These are phyloP conservation scores for Scenedesmus sp. DNA, from an alignment of 163 green algal species.

Conservation along the genomic window DNA sequence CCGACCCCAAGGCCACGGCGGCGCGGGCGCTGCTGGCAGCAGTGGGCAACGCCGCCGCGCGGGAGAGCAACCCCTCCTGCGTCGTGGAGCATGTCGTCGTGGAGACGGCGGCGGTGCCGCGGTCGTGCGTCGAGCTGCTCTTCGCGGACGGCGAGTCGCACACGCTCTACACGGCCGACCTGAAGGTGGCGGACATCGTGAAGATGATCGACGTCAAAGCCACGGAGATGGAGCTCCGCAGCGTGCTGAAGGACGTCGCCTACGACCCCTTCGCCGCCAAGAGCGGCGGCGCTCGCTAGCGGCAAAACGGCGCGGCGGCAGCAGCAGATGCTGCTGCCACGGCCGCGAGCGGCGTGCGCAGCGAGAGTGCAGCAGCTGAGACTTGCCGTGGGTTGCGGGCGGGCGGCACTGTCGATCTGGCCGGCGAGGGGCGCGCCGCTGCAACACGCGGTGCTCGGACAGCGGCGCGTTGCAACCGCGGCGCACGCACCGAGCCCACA, in stretches of 20 bases:
- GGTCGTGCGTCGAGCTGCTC: constrained; percentile 54
- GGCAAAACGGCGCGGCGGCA: no score
- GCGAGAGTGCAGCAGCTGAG: no score
- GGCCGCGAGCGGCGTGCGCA: no score
- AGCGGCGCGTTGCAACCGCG: no score
- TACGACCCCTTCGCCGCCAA: constrained; percentile 24
- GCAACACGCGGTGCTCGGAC: no score
- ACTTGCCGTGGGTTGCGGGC: no score
- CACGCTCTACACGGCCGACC: constrained; percentile 50
- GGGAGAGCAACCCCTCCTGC: constrained; percentile 59
- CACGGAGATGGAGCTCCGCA: constrained; percentile 56
- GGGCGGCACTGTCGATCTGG: no score
- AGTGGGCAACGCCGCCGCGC: constrained; percentile 49
- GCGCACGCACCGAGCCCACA: no score
- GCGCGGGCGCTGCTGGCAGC: constrained; percentile 60
- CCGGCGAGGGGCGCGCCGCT: no score
- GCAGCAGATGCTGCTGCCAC: no score
- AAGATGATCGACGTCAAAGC: constrained; percentile 62
- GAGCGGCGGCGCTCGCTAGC: no score
- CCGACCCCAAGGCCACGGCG: constrained; percentile 27
- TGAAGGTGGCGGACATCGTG: constrained; percentile 55
- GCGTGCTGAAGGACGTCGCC: constrained; percentile 37
- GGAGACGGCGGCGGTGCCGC: constrained; percentile 23
- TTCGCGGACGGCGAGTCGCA: constrained; percentile 57
- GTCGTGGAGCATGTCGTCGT: constrained; percentile 57